These are phyloP conservation scores for Davidsoniella eucalypti DNA, from an alignment of 2,329 filamentous ascomycete species.

Conservation along the genomic window DNA sequence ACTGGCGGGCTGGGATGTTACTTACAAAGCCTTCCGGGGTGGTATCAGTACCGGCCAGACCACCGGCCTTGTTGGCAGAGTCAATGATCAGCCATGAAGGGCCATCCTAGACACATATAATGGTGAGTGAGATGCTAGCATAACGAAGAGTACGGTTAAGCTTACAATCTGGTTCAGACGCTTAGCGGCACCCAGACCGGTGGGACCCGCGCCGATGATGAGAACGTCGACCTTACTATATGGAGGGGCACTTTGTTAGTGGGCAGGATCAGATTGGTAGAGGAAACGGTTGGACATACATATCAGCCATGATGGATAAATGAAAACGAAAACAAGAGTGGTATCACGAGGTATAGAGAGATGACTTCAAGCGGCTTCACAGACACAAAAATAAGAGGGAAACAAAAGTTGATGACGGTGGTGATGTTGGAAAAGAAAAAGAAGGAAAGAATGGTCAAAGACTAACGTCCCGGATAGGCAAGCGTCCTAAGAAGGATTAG, in stretches of 20 bases:
- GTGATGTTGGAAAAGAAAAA: too few relatives aligned
- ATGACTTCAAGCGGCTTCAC: too few relatives aligned
- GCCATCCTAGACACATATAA: conserved; percentile 43
- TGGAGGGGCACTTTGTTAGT: background rate
- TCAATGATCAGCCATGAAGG: conserved; percentile 96
- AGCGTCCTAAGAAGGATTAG: too few relatives aligned
- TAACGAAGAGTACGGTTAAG: conserved; percentile 16
- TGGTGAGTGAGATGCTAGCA: conserved; percentile 16
- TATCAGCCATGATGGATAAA: conserved; percentile 17
- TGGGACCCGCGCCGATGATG: conserved; percentile 93
- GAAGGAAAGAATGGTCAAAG: too few relatives aligned
- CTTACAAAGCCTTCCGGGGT: conserved; percentile 94
- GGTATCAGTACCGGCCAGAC: conserved; percentile 86
- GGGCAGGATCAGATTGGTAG: background rate
- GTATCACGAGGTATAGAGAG: too few relatives aligned
- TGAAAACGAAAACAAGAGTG: background rate
- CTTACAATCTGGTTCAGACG: conserved; percentile 89
- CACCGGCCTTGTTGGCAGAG: conserved; percentile 78
- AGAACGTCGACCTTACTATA: conserved; percentile 47
- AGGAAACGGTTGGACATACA: conserved; percentile 14
- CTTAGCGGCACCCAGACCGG: conserved; percentile 94
- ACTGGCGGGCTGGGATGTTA: conserved; percentile 19
- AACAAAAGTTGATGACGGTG: too few relatives aligned
- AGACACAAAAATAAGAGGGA: too few relatives aligned
- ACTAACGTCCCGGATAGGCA: too few relatives aligned